Percentiles rank a stretch among this genome's conserved stretches.
phyloP scores from a whole-genome alignment of 2,329 filamentous ascomycete genomes.

The Ophiostoma sp. region DNA sequence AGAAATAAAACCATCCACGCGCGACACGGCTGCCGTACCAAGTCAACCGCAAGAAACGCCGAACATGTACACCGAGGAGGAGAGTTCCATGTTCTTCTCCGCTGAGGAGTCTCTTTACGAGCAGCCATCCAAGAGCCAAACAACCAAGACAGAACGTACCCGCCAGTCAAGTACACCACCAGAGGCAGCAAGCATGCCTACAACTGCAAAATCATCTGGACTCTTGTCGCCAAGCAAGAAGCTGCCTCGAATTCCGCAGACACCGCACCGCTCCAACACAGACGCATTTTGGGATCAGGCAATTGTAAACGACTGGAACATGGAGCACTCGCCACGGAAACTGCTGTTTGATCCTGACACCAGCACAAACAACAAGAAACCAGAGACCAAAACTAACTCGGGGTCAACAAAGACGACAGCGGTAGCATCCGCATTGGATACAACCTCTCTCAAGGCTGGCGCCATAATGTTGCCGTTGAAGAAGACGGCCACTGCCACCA shows the following conservation, averaged over 20 bases:
- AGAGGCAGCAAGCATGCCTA: slow-evolving; percentile 21
- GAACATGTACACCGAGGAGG: slow-evolving; percentile 15
- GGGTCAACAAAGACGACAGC: background rate
- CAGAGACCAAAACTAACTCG: background rate
- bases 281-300: slow-evolving; percentile 58
- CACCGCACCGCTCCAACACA: slow-evolving; percentile 48
- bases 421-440: background rate
- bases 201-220: slow-evolving; percentile 23
- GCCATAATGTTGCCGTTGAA: slow-evolving; percentile 26
- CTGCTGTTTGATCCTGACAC: slow-evolving; percentile 31
- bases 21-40: background rate
- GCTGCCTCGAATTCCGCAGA: slow-evolving; percentile 45
- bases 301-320: slow-evolving; percentile 59
- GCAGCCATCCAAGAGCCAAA: background rate
- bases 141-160: slow-evolving; percentile 4
- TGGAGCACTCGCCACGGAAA: slow-evolving; percentile 44
- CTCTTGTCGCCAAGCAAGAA: slow-evolving; percentile 36
- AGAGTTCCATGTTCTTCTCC: slow-evolving; percentile 26
- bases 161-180: slow-evolving; percentile 27
- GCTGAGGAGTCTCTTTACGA: slow-evolving; percentile 22
- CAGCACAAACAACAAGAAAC: slow-evolving; percentile 9
- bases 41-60: background rate
- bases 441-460: background rate
- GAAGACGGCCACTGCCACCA: slow-evolving; percentile 33
- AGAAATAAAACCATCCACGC: background rate